These are phyloP conservation scores for Diaporthe sp. DNA, from an alignment of 2,329 filamentous ascomycete genomes.

Conservation along the genomic window DNA sequence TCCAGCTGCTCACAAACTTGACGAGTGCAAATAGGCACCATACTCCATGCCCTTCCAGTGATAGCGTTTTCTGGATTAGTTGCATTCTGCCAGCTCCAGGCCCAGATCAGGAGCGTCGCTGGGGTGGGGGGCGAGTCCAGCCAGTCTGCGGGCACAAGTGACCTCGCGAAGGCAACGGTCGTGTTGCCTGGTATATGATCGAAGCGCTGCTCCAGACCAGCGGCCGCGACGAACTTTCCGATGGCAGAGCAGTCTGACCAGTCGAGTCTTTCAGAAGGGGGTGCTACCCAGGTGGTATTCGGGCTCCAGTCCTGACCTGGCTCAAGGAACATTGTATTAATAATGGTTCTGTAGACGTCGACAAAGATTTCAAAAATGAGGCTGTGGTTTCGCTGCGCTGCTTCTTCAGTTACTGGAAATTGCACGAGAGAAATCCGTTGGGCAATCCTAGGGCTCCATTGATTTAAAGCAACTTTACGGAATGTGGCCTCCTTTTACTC, in stretches of 20 bases:
- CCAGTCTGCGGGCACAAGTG: neutral
- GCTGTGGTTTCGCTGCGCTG: neutral
- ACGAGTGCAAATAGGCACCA: neutral
- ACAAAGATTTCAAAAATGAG: neutral
- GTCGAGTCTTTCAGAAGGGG: neutral
- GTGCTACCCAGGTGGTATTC: neutral
- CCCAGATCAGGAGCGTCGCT: neutral
- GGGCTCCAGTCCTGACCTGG: conserved; percentile 5
- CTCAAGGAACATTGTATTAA: neutral
- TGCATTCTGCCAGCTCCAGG: neutral
- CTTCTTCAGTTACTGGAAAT: neutral
- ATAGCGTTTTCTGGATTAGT: neutral
- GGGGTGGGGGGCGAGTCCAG: neutral
- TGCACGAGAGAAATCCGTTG: neutral
- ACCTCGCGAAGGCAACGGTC: neutral
- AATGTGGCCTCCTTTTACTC: neutral
- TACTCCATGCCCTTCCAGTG: neutral
- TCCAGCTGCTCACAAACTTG: neutral
- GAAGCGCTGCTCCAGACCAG: neutral
- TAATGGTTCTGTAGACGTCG: neutral
- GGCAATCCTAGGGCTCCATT: too few species aligned
- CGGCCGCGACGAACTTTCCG: neutral
- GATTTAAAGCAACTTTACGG: neutral
- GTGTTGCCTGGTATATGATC: neutral
- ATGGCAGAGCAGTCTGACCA: neutral